Evolutionary conservation across 1,139 yeast species (phyloP).

Genomic region (Taphrina communis): DNA sequence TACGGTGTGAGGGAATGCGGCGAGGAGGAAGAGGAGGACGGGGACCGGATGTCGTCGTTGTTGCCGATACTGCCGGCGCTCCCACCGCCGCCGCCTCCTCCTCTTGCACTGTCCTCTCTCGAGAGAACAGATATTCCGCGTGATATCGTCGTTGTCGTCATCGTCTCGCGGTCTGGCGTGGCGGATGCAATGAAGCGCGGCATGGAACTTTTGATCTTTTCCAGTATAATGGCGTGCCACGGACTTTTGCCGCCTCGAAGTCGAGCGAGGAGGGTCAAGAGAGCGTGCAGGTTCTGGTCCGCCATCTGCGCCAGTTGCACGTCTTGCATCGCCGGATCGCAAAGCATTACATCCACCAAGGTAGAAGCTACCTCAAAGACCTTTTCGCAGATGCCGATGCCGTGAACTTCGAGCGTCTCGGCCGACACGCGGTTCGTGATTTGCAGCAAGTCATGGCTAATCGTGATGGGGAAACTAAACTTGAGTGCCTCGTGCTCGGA

Average conservation of each 20-base stretch:
- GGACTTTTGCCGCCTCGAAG: constrained; percentile 29
- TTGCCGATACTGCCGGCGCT: too few species aligned
- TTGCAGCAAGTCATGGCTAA: constrained; percentile 44
- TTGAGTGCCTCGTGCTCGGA: constrained; percentile 34
- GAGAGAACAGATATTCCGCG: neutral
- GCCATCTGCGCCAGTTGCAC: constrained; percentile 5
- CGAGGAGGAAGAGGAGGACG: constrained; percentile 3
- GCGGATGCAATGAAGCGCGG: constrained; percentile 13
- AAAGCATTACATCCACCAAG: constrained; percentile 42
- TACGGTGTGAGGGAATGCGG: neutral
- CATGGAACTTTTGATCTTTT: constrained; percentile 19
- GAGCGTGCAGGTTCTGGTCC: constrained; percentile 10
- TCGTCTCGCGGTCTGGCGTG: neutral
- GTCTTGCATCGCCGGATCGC: constrained; percentile 25
- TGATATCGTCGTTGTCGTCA: neutral
- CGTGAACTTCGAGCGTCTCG: constrained; percentile 46
- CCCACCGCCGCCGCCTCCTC: too few species aligned
- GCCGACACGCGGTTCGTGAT: constrained; percentile 41
- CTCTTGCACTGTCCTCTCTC: neutral
- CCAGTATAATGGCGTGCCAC: constrained; percentile 25
- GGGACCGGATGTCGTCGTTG: neutral
- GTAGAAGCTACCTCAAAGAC: constrained; percentile 44
- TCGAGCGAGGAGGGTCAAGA: constrained; percentile 14
- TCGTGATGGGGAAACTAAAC: constrained; percentile 44
- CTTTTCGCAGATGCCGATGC: constrained; percentile 47